Evolutionary conservation across 2,329 filamentous ascomycete species (phyloP).

Genomic region (Exophiala sideris): DNA sequence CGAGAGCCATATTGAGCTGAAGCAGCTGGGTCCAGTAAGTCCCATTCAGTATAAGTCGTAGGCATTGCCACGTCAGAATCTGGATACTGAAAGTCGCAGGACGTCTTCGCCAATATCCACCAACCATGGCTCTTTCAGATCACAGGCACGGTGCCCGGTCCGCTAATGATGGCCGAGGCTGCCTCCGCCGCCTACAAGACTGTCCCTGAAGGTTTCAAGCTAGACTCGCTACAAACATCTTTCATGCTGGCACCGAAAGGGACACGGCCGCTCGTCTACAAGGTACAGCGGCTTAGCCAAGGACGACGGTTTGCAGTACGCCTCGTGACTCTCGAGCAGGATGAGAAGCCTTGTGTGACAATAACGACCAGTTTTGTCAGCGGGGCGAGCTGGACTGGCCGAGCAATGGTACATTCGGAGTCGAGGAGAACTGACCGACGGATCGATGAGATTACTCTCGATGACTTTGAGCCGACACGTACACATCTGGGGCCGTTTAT

Average conservation of each 20-base stretch:
- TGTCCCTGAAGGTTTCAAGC: conserved; percentile 17
- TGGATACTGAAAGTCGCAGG: conserved; percentile 6
- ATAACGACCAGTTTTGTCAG: conserved; percentile 23
- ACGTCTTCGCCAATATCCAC: conserved; percentile 22
- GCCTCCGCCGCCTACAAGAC: conserved; percentile 25
- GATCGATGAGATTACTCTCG: conserved; percentile 22
- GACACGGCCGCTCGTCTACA: conserved; percentile 16
- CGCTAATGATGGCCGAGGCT: conserved; percentile 25
- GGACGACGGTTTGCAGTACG: conserved; percentile 24
- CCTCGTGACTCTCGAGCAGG: conserved; percentile 21
- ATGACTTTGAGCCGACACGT: conserved; percentile 21
- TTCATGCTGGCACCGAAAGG: conserved; percentile 23
- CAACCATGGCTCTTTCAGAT: conserved; percentile 26
- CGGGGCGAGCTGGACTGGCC: conserved; percentile 19
- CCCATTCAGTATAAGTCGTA: too few species aligned
- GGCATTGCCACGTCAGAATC: background rate
- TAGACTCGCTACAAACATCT: conserved; percentile 25
- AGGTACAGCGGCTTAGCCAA: conserved; percentile 23
- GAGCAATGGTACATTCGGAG: conserved; percentile 22
- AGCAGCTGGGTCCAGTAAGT: conserved; percentile 19
- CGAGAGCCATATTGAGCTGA: conserved; percentile 20
- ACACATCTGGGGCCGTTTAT: conserved; percentile 23
- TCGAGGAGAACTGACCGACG: conserved; percentile 7
- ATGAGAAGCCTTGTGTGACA: conserved; percentile 12
- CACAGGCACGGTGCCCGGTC: conserved; percentile 23